Evolutionary conservation across 2,329 filamentous ascomycete genomes (phyloP), one percentile per base, ranked within the genome.

Genomic region (Paradendryphiella salina): DNA sequence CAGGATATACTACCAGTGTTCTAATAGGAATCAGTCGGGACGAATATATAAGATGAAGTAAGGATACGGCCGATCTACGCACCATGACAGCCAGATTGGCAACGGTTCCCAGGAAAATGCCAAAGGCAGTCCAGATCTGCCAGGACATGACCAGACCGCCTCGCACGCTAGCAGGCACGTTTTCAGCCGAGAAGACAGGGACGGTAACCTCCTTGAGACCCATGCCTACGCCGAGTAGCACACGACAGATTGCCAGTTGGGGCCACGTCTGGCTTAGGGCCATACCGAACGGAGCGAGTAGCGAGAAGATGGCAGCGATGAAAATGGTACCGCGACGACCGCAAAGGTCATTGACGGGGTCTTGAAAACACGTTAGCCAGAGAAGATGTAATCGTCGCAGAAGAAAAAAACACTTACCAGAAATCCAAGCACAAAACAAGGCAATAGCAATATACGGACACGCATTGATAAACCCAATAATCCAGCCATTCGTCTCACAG

Each of bases 81-180:
- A 50, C 66, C 63, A 66, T 67, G 35, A 78, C 73, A 1, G 63
- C 72, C 5, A 78, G 67, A 40, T 72, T 75, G 5, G 74, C 73
- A 10, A 73, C 64, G 15, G 67, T 73, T 4, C 76, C 76, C 0
- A 78, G 64, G 61, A 79, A 76, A 57, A 79, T 79, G 2, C 76
- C 77, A 42, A 78, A 73, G 1, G 70, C 68, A 0, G 70, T 73
- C 71, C 72, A 76, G 40, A 77, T 69, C 42, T 78, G 75, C 76
- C 76, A 79, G 28, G 66, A 68, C 75, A 78, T 79, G 18, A 77
- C 77, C 0, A 79, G 60, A 10, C 73, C 76, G 17, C 79, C 79
- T 47, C 79, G 74, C 29, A 81, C 79, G 3, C 69, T 74, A 1
- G 78, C 75, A 0, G 78, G 79, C 0, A 76, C 71, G 42, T 74